These are phyloP conservation scores for Albophoma yamanashiensis DNA, from an alignment of 2,329 filamentous ascomycete species.

Conservation along the genomic window DNA sequence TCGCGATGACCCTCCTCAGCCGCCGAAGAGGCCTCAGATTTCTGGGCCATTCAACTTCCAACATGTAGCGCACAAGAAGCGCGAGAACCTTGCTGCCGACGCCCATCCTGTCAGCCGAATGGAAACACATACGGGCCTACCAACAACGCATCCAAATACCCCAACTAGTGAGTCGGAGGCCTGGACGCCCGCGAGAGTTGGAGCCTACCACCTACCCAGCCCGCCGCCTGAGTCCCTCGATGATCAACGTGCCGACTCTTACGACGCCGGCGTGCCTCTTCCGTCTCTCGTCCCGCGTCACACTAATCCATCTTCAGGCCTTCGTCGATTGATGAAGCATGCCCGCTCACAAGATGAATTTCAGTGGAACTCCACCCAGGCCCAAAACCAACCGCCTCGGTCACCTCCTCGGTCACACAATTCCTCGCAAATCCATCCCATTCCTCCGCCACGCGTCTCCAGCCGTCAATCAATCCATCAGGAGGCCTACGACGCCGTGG, in stretches of 20 bases:
- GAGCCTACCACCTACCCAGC: neutral
- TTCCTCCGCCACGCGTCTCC: slow-evolving; percentile 42
- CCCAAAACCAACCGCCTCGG: slow-evolving; percentile 29
- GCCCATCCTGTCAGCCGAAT: slow-evolving; percentile 1
- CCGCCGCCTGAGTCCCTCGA: slow-evolving; percentile 22
- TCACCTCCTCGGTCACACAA: slow-evolving; percentile 27
- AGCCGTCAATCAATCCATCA: slow-evolving; percentile 41
- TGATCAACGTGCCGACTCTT: neutral
- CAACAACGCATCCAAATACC: neutral
- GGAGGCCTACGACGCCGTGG: slow-evolving; percentile 24
- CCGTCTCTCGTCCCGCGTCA: slow-evolving; percentile 9
- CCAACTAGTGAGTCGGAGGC: neutral
- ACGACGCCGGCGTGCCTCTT: neutral
- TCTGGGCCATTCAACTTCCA: slow-evolving; percentile 58
- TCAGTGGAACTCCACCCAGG: slow-evolving; percentile 34
- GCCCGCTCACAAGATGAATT: slow-evolving; percentile 40
- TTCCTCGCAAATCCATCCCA: slow-evolving; percentile 24
- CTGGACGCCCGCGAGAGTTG: neutral
- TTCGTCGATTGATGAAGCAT: slow-evolving; percentile 29
- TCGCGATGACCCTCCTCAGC: slow-evolving; percentile 22
- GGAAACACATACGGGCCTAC: neutral
- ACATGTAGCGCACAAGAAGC: slow-evolving; percentile 48
- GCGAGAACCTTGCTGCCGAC: slow-evolving; percentile 33
- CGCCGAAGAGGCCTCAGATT: slow-evolving; percentile 38
- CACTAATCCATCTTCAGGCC: slow-evolving; percentile 11